Evolutionary conservation across 2,329 filamentous ascomycete genomes (phyloP).

Genomic region (Penicillium sp.): DNA sequence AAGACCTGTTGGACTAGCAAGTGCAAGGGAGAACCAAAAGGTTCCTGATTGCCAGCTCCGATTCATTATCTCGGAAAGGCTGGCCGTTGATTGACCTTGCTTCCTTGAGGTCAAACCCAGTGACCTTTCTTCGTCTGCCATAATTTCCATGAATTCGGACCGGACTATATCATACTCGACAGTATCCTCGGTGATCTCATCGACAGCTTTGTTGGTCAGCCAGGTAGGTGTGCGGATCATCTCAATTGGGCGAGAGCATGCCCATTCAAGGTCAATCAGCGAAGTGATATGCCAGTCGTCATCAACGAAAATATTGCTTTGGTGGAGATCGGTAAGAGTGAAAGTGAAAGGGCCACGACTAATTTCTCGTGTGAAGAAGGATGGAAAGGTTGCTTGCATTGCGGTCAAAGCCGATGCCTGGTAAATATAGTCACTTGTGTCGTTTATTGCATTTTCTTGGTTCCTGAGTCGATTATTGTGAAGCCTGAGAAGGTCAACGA

Average conservation of each 20-base stretch:
- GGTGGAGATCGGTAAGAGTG: constrained; percentile 43
- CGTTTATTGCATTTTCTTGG: constrained; percentile 26
- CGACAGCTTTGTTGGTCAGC: constrained; percentile 22
- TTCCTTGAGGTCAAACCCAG: not conserved
- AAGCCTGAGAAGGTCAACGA: constrained; percentile 20
- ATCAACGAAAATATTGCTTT: constrained; percentile 33
- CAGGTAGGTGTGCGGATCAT: constrained; percentile 24
- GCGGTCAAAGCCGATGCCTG: constrained; percentile 23
- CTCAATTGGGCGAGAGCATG: constrained; percentile 22
- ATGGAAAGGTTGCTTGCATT: constrained; percentile 28
- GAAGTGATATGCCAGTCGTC: constrained; percentile 25
- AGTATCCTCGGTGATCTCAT: constrained; percentile 9
- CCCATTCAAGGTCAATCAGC: constrained; percentile 27
- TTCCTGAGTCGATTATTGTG: constrained; percentile 22
- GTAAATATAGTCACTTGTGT: constrained; percentile 9
- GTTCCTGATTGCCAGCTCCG: constrained; percentile 16
- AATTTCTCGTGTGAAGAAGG: constrained; percentile 29
- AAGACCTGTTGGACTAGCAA: constrained; percentile 19
- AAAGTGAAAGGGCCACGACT: constrained; percentile 36
- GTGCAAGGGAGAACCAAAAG: constrained; percentile 21
- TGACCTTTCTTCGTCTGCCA: constrained; percentile 13
- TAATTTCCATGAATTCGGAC: constrained; percentile 15
- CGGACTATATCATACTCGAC: constrained; percentile 16
- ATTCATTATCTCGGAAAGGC: constrained; percentile 14
- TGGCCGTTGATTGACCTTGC: not conserved